Base-by-base conservation (phyloP, 257 asterid genomes). In the Rubia yunnanensis region DNA sequence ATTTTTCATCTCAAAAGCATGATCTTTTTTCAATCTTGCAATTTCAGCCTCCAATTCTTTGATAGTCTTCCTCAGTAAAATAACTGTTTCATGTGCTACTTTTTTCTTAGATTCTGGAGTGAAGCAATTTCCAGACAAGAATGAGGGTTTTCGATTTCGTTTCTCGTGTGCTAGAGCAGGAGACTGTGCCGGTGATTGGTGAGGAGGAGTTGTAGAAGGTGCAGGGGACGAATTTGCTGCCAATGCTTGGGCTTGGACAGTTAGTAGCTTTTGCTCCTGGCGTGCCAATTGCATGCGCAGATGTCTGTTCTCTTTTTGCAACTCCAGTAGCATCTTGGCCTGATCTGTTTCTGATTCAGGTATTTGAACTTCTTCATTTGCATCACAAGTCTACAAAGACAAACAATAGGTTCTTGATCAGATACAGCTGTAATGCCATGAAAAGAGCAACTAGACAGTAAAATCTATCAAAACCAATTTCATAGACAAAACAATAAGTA, bases 221-320 rank as follows among this genome's bases (percentile, higher is more conserved):
- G 81, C 65, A 39, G 88, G 83, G 6, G 88, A 72, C 63, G 76
- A 65, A 61, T 77, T 73, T 72, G 86, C 80, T 59, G 91, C 86
- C 79, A 85, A 73, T 49, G 80, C 67, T 70, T 85, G 84, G 44
- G 87, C 83, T 69, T 85, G 86, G 66, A 85, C 48, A 10, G 79
- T 78, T 15, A 82, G 35, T 49, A 85, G 68, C 80, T 80, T 80
- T 70, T 85, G 84, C 67, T 80, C 84, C 67, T 82, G 88, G 18
- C 80, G 74, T 68, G 82, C 91, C 74, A 85, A 74, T 59, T 79
- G 86, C 80, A 77, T 69, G 67, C 88, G 63, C 64, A 82, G 68
- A 34, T 80, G 86, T 0, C 88, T 76, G 39, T 85, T 85, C 76
- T 85, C 91, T 61, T 67, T 85, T 69, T 85, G 91, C 67, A 85